Conservation (phyloP, 2,329 filamentous ascomycete genomes). For the Colletotrichum sp. region DNA sequence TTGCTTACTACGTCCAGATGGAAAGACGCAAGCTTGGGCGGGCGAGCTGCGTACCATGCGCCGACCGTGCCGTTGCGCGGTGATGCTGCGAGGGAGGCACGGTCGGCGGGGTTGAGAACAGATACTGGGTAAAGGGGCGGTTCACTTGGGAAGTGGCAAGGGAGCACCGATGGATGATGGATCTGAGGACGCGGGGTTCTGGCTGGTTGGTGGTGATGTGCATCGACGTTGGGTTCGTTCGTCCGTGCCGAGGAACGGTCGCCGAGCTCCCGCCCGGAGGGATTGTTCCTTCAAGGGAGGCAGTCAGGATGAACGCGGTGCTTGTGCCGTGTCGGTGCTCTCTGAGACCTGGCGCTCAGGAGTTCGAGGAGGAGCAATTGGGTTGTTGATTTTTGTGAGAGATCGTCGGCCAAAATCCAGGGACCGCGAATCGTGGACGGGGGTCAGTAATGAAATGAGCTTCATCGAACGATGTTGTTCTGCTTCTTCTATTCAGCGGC, state of each 20-base stretch:
- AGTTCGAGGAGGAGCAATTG: background rate
- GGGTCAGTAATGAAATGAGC: background rate
- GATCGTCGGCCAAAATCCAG: background rate
- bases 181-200: background rate
- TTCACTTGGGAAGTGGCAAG: background rate
- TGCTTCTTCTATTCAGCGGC: background rate
- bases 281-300: background rate
- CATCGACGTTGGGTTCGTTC: background rate
- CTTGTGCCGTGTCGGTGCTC: background rate
- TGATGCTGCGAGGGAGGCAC: background rate
- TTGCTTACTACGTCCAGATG: background rate
- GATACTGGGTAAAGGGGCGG: background rate
- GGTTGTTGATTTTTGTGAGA: background rate
- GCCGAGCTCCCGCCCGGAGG: background rate
- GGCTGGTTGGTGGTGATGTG: background rate
- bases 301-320: background rate
- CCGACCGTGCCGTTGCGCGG: background rate
- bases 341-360: rapidly evolving
- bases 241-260: background rate
- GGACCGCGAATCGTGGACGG: background rate
- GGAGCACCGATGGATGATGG: background rate
- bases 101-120: background rate
- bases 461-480: background rate
- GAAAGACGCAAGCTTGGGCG: background rate
- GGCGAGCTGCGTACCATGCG: background rate